These are phyloP conservation scores for Spironucleus salmonicida DNA, from an alignment of 208 protist species.

Conservation along the genomic window DNA sequence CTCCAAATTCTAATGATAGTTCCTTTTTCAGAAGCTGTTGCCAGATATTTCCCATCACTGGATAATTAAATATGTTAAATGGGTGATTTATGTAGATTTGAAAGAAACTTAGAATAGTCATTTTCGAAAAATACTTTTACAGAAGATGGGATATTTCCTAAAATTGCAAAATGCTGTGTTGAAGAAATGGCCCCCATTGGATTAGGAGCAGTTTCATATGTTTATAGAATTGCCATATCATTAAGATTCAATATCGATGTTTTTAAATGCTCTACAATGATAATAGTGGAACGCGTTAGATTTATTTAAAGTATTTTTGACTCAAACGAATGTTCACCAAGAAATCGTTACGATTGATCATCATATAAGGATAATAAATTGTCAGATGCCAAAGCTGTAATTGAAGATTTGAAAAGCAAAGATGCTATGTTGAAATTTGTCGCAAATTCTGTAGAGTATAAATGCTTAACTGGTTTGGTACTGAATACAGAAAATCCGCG, in stretches of 20 bases:
- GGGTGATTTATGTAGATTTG: neutral
- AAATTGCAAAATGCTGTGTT: too few relatives aligned
- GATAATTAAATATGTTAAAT: slow-evolving; percentile 3
- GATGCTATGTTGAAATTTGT: neutral
- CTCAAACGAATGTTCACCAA: neutral
- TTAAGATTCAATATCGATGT: neutral
- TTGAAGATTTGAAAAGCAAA: slow-evolving; percentile 9
- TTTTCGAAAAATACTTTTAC: too few relatives aligned
- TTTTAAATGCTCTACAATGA: neutral
- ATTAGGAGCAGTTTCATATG: neutral
- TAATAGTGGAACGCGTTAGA: neutral
- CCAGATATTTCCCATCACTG: slow-evolving; percentile 1
- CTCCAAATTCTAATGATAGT: slow-evolving; percentile 6
- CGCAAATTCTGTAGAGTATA: slow-evolving; percentile 2
- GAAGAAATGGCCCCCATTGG: neutral
- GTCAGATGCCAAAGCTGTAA: neutral
- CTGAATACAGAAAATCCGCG: slow-evolving; percentile 10
- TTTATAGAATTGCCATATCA: neutral
- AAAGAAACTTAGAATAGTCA: too few relatives aligned
- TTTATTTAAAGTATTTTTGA: neutral
- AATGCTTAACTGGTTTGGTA: neutral
- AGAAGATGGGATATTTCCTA: too few relatives aligned
- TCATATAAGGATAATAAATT: slow-evolving; percentile 18
- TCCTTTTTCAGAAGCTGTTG: slow-evolving; percentile 12
- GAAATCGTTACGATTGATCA: neutral